phyloP scores from a whole-genome alignment of 768 basidiomycete genomes.

The Lactifluus volemus region DNA sequence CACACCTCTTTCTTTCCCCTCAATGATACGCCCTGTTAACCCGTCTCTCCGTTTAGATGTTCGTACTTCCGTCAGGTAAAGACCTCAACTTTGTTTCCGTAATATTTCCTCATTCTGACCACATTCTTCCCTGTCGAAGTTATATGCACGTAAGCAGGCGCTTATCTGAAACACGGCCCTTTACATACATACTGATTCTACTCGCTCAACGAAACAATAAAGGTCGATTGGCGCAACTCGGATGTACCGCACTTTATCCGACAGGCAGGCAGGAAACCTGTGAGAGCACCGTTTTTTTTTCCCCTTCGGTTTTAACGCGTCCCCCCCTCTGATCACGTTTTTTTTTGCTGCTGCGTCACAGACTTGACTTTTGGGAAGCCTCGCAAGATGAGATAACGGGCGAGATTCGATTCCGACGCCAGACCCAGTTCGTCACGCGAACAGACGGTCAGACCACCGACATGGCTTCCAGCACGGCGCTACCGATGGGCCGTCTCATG shows the following conservation, averaged over 20 bases:
- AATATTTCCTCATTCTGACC: not conserved
- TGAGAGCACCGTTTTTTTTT: not conserved
- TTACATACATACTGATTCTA: not conserved
- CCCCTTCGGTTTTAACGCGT: too few species aligned
- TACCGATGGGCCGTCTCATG: constrained; percentile 14
- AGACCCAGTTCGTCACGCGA: constrained; percentile 8
- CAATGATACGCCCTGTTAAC: not conserved
- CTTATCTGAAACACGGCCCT: not conserved
- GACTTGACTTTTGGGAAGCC: constrained; percentile 19
- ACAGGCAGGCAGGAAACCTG: constrained; percentile 12
- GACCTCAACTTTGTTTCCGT: not conserved
- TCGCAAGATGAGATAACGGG: constrained; percentile 16
- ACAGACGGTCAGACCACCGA: not conserved
- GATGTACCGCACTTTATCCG: constrained; percentile 17
- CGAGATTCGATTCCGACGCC: constrained; percentile 19
- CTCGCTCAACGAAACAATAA: not conserved
- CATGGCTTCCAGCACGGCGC: constrained; percentile 3
- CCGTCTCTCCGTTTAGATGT: constrained; percentile 5
- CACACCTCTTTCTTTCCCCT: not conserved
- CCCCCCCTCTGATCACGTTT: too few species aligned
- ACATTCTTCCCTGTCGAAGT: not conserved
- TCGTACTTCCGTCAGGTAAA: constrained; percentile 9
- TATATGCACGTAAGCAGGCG: constrained; percentile 16
- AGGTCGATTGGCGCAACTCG: constrained; percentile 19
- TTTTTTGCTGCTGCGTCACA: not conserved